Base-by-base conservation (phyloP, 768 basidiomycete genomes). In the Trametes maxima region DNA sequence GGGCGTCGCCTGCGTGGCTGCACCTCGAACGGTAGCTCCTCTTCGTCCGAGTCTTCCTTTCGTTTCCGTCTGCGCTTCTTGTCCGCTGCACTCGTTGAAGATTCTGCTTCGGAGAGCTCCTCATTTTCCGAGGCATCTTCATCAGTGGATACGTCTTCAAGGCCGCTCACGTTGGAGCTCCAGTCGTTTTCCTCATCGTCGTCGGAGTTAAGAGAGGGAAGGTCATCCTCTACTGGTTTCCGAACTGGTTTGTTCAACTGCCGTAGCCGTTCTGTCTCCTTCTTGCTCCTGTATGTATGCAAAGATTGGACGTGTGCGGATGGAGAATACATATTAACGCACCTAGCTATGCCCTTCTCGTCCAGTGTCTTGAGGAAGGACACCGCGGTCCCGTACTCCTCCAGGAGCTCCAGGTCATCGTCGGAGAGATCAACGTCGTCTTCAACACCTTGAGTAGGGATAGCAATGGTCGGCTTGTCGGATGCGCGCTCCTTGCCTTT, bases 311-410 rank as follows among this genome's bases (percentile, higher is more conserved):
- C 66, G 51, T 40, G 54, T 56, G 43, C 33, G 52, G 22, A 28
- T 44, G 43, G 39, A 17, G 17, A 55, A 33, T 4, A 43, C 54
- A 39, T 21, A 22, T 12, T 6, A 11, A 75, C 83, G 61, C 69
- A 92, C 95, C 89, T 82, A 63, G 90, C 80, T 59, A 98, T 90
- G n/a, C 85, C 90, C 66, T 84, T 85, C 62, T 82, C 80, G 73
- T 98, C 94, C 55, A 97, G 75, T 21, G 75, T 77, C 35, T 81
- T 75, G 62, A 98, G 74, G 74, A 98, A 98, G 35, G 79, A 76
- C 36, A 80, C 79, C 2, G 85, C 81, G 22, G 77, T 78, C 21
- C 88, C 83, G 67, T 86, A 90, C 66, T 87, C 83, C 56, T 83
- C 77, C 24, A 93, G 73, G 50, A 89, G 72, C n/a, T 82, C 84